phyloP scores from a whole-genome alignment of 78 protist genomes.

The Dictyostelium firmibasis region DNA sequence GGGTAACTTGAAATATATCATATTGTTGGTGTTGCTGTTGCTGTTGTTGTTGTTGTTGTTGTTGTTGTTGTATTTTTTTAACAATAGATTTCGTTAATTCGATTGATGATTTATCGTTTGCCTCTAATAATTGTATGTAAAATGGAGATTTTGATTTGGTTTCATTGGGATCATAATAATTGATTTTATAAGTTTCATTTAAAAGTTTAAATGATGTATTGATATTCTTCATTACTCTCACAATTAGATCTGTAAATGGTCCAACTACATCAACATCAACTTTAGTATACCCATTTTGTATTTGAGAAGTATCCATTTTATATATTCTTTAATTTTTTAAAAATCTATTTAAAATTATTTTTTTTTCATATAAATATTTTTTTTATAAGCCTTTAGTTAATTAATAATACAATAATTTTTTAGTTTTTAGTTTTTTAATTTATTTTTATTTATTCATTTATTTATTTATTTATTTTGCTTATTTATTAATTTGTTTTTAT shows the following conservation, averaged over 20 bases:
- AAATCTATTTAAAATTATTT: background rate
- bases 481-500: background rate
- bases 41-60: background rate
- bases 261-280: conserved; percentile 44
- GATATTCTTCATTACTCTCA: conserved; percentile 15
- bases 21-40: background rate
- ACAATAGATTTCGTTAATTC: conserved; percentile 6
- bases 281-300: background rate
- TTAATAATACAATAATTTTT: too few species aligned
- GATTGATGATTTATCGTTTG: conserved; percentile 4
- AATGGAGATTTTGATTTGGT: conserved; percentile 28
- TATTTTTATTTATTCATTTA: too few species aligned
- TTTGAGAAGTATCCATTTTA: background rate
- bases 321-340: background rate
- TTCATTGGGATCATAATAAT: conserved; percentile 34
- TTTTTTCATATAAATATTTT: background rate
- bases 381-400: background rate
- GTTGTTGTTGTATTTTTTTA: background rate
- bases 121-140: conserved; percentile 35
- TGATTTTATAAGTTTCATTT: background rate
- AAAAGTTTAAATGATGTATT: conserved; percentile 3
- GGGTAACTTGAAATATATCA: background rate
- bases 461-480: background rate
- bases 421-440: too few species aligned
- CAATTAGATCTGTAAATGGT: conserved; percentile 10